These are phyloP conservation scores for Ailanthus altissimus DNA, from an alignment of 345 rosid genomes.

Conservation along the genomic window DNA sequence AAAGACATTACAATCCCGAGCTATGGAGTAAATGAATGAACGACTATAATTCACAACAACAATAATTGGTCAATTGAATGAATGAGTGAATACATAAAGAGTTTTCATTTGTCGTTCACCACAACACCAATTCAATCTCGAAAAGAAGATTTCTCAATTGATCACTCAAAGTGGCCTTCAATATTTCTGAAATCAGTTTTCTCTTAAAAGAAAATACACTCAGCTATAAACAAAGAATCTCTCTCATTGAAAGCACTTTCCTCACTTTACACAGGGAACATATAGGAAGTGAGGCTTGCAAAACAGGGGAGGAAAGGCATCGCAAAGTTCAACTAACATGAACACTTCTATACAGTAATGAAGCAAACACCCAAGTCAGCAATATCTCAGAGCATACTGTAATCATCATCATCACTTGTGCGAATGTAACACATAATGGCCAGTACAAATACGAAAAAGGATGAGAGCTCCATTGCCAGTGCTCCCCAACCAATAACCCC, in stretches of 20 bases:
- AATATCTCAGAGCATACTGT: slow-evolving; percentile 46
- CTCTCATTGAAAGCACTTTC: neutral
- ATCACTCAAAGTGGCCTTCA: neutral
- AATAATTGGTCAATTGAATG: neutral
- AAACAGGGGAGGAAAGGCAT: neutral
- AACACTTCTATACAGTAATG: slow-evolving; percentile 9
- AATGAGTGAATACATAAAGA: neutral
- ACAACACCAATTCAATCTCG: neutral
- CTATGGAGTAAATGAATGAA: too few species aligned
- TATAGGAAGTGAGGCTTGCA: slow-evolving; percentile 8
- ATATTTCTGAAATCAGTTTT: neutral
- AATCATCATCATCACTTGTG: slow-evolving; percentile 47
- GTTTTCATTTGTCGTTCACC: neutral
- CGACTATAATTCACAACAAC: too few species aligned
- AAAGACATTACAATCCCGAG: too few species aligned
- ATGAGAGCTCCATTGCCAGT: slow-evolving; percentile 75
- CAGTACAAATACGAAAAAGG: slow-evolving; percentile 63
- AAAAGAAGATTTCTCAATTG: neutral
- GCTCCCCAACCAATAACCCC: slow-evolving; percentile 98
- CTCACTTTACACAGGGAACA: neutral
- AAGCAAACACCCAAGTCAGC: neutral
- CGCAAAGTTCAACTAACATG: neutral
- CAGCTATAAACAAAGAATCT: slow-evolving; percentile 13
- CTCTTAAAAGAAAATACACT: neutral
- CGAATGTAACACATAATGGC: slow-evolving; percentile 75